Percentiles rank a stretch among this genome's conserved stretches.
phyloP scores from a whole-genome alignment of 768 basidiomycete genomes.

The Glaciozyma antarctica region DNA sequence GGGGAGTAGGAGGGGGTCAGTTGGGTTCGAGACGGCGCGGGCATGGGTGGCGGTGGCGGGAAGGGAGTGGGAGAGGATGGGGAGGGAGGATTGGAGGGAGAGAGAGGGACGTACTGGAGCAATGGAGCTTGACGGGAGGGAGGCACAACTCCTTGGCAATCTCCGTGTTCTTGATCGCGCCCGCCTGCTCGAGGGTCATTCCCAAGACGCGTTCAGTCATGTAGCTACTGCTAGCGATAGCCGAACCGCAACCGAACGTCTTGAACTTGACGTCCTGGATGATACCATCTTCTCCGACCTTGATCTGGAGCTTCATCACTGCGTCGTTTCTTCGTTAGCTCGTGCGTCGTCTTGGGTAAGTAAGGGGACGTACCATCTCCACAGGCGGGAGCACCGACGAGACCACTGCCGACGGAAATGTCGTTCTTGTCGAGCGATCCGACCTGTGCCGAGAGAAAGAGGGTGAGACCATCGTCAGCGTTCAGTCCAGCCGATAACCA shows the following conservation, averaged over 20 bases:
- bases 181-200: constrained; percentile 82
- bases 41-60: not conserved
- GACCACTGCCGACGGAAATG: constrained; percentile 85
- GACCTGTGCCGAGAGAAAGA: constrained; percentile 50
- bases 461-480: constrained; percentile 4
- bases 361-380: constrained; percentile 33
- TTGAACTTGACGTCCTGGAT: constrained; percentile 99
- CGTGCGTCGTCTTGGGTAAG: not conserved
- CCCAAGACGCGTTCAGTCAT: constrained; percentile 99
- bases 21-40: not conserved
- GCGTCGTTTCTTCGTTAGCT: not conserved
- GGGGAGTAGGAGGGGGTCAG: not conserved
- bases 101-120: constrained; percentile 60
- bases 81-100: not conserved
- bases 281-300: constrained; percentile 85
- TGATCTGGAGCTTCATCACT: constrained; percentile 99
- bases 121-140: constrained; percentile 35
- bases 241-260: constrained; percentile 97
- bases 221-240: constrained; percentile 94
- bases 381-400: constrained; percentile 57
- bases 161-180: constrained; percentile 96
- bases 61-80: not conserved
- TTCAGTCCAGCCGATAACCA: constrained; percentile 37
- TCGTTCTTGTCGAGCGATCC: constrained; percentile 91
- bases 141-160: constrained; percentile 78